Conservation (phyloP, 768 basidiomycete genomes). For the Mycena galericulata region DNA sequence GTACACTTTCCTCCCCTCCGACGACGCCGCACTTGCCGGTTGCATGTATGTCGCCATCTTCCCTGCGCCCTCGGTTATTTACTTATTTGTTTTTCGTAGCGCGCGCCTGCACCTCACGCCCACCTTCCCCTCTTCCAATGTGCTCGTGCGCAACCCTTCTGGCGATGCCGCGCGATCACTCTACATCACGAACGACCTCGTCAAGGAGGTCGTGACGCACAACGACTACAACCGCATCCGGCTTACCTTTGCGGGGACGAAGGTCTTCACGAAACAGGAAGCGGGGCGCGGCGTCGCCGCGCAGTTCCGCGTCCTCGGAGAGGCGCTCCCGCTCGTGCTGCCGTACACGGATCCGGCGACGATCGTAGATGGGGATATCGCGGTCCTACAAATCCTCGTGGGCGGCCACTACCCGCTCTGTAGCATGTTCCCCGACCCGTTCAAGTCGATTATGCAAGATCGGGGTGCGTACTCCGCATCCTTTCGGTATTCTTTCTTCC, state of each 20-base stretch:
- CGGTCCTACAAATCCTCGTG: slow-evolving; percentile 74
- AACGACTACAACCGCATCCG: slow-evolving; percentile 90
- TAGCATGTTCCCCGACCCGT: slow-evolving; percentile 69
- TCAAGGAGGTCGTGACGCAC: slow-evolving; percentile 80
- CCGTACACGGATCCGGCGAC: slow-evolving; percentile 78
- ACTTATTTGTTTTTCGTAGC: slow-evolving; percentile 53
- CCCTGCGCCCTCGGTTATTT: neutral
- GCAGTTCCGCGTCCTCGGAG: slow-evolving; percentile 83
- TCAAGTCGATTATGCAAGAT: slow-evolving; percentile 63
- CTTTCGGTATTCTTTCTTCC: neutral
- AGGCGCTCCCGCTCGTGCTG: slow-evolving; percentile 87
- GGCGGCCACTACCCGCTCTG: slow-evolving; percentile 85
- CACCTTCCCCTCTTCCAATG: slow-evolving; percentile 78
- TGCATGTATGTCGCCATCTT: slow-evolving; percentile 72
- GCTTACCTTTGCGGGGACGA: slow-evolving; percentile 93
- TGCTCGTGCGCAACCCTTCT: slow-evolving; percentile 89
- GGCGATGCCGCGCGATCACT: slow-evolving; percentile 76
- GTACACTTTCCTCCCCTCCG: slow-evolving; percentile 81
- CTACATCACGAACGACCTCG: slow-evolving; percentile 88
- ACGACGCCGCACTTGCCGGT: slow-evolving; percentile 75
- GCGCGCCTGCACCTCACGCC: slow-evolving; percentile 76
- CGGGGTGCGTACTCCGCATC: slow-evolving; percentile 58
- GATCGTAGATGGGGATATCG: slow-evolving; percentile 70
- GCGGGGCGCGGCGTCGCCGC: slow-evolving; percentile 68
- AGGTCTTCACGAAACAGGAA: slow-evolving; percentile 93